phyloP scores from a whole-genome alignment of 2,329 filamentous ascomycete genomes.

The Colletotrichum chrysophilum region DNA sequence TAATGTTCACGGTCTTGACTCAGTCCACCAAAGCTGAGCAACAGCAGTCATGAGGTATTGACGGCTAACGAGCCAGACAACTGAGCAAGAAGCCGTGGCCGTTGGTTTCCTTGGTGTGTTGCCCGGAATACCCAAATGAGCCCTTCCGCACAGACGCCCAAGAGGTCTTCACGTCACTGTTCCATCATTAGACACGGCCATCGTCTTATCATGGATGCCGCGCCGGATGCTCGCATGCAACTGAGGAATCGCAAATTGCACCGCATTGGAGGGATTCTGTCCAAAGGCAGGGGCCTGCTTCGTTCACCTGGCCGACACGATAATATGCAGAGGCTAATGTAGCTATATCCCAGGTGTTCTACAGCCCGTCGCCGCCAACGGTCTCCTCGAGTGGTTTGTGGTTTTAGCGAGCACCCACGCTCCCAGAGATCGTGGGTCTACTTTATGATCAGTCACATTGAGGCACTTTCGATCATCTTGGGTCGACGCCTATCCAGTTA shows the following conservation, averaged over 20 bases:
- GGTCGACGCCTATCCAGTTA: not conserved
- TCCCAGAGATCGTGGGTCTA: not conserved
- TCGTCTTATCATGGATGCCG: not conserved
- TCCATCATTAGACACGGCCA: not conserved
- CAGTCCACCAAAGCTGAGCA: not conserved
- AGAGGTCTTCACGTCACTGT: not conserved
- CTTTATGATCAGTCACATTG: conserved; percentile 8
- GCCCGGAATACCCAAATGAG: not conserved
- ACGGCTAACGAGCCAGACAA: not conserved
- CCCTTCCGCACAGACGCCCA: not conserved
- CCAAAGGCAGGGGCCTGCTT: not conserved
- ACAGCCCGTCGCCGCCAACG: not conserved
- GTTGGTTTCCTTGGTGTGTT: not conserved
- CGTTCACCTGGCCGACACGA: not conserved
- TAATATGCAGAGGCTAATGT: not conserved
- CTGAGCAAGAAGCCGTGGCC: not conserved
- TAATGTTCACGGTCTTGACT: not conserved
- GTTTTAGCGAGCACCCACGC: not conserved
- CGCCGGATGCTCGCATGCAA: not conserved
- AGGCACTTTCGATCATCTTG: conserved; percentile 5
- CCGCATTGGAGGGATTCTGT: not conserved
- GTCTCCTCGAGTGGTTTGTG: not conserved
- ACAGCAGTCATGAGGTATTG: not conserved
- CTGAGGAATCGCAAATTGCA: not conserved
- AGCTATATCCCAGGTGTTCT: not conserved